Percentiles rank a stretch among this genome's conserved stretches.
Evolutionary conservation across 2,329 filamentous ascomycete genomes (phyloP).

Genomic region (Ascochyta viciae-villosae): DNA sequence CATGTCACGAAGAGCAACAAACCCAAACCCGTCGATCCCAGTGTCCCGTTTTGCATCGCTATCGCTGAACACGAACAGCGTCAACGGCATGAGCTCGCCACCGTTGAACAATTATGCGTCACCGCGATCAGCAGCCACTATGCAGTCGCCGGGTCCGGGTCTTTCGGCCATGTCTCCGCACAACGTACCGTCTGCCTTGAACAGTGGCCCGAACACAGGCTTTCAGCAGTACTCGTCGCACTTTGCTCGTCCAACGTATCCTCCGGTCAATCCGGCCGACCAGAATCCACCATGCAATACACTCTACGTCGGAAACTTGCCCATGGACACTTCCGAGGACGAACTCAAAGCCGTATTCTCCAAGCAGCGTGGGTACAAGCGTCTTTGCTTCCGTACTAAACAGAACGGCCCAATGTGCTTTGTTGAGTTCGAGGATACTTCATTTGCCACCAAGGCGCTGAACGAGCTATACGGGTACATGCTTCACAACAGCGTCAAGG

Average conservation of each 20-base stretch:
- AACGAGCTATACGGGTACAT: conserved; percentile 87
- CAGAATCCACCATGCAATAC: conserved; percentile 98
- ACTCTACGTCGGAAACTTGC: conserved; percentile 95
- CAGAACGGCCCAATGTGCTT: conserved; percentile 98
- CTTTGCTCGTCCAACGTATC: conserved; percentile 72
- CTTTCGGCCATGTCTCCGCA: conserved; percentile 54
- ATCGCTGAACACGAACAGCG: conserved; percentile 70
- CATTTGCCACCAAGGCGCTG: conserved; percentile 88
- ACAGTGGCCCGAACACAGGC: conserved; percentile 55
- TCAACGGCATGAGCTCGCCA: conserved; percentile 58
- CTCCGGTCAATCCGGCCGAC: conserved; percentile 90
- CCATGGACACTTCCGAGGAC: conserved; percentile 90
- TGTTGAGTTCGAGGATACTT: conserved; percentile 95
- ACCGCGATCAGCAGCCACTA: conserved; percentile 56
- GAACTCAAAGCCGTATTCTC: conserved; percentile 94
- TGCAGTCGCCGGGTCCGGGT: conserved; percentile 57
- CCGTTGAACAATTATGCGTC: conserved; percentile 62
- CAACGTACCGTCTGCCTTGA: conserved; percentile 66
- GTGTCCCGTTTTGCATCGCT: conserved; percentile 72
- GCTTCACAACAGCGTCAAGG: conserved; percentile 90
- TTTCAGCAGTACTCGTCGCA: conserved; percentile 65
- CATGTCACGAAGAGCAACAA: conserved; percentile 71
- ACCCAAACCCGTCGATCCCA: conserved; percentile 74
- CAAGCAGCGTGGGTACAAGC: conserved; percentile 92
- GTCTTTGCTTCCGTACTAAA: conserved; percentile 93